phyloP scores from a whole-genome alignment of 108 stramenopile species.

The Ochromonas danica region DNA sequence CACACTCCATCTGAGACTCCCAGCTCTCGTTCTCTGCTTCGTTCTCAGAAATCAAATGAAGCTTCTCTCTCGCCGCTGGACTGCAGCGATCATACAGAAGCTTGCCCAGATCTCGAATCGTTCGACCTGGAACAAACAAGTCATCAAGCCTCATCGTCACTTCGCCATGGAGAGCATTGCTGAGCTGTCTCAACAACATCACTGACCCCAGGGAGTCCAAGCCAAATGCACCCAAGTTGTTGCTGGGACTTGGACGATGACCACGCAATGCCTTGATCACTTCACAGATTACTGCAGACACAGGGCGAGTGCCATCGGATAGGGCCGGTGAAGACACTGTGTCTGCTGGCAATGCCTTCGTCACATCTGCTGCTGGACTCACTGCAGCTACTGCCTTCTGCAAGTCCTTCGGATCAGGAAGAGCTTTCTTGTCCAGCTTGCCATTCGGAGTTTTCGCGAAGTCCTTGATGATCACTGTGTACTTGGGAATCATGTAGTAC shows the following conservation, averaged over 20 bases:
- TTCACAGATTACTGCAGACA: conserved; percentile 3
- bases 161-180: background rate
- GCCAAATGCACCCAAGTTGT: conserved; percentile 1
- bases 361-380: background rate
- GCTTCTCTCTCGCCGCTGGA: too few species aligned
- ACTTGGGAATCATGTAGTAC: conserved; percentile 31
- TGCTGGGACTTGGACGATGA: conserved; percentile 21
- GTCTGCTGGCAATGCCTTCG: too few species aligned
- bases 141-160: too few species aligned
- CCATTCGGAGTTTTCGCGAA: conserved; percentile 24
- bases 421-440: conserved; percentile 21
- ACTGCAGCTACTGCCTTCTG: background rate
- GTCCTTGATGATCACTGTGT: background rate
- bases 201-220: conserved; percentile 23
- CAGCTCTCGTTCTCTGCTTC: background rate
- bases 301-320: too few species aligned
- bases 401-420: background rate
- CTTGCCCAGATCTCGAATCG: conserved; percentile 17
- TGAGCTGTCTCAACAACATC: conserved; percentile 11
- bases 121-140: background rate
- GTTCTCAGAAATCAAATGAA: too few species aligned
- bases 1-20: background rate
- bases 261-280: background rate
- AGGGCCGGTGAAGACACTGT: background rate
- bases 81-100: background rate